These are phyloP conservation scores for Boletus huronensis DNA, from an alignment of 768 basidiomycete species.

Conservation along the genomic window DNA sequence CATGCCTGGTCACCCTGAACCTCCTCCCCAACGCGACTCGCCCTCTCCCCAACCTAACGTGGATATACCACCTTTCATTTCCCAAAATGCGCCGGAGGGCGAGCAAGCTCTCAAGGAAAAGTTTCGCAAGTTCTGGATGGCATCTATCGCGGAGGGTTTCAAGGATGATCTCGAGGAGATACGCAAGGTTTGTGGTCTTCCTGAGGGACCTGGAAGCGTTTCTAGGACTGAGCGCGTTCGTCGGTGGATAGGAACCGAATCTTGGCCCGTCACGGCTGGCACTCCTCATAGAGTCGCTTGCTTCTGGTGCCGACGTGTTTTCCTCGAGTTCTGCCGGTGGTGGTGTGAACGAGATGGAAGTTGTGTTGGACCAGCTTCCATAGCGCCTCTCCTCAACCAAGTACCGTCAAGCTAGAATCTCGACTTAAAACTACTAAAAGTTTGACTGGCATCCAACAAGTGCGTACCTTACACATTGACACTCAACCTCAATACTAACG, in stretches of 20 bases:
- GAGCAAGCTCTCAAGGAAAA: conserved; percentile 59
- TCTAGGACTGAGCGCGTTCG: not conserved
- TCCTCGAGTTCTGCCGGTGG: conserved; percentile 37
- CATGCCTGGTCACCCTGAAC: not conserved
- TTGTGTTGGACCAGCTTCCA: conserved; percentile 48
- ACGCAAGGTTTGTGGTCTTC: conserved; percentile 55
- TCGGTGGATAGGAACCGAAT: conserved; percentile 52
- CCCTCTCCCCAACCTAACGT: conserved; percentile 21
- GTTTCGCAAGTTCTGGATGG: conserved; percentile 88
- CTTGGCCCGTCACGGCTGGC: conserved; percentile 65
- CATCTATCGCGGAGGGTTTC: conserved; percentile 76
- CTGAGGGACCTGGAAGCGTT: not conserved
- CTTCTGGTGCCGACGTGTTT: conserved; percentile 74
- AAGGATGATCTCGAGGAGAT: conserved; percentile 81
- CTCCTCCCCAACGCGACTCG: conserved; percentile 17
- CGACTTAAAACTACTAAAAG: not conserved
- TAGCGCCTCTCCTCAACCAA: not conserved
- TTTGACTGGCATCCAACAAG: not conserved
- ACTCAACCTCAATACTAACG: not conserved
- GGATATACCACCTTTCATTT: conserved; percentile 57
- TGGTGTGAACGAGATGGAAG: conserved; percentile 66
- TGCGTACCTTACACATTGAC: not conserved
- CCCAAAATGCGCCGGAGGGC: conserved; percentile 35
- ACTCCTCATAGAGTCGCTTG: conserved; percentile 78
- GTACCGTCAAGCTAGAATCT: not conserved